Evolutionary conservation across 352 stramenopile genomes (phyloP).

Genomic region (Pythium utonaiense): DNA sequence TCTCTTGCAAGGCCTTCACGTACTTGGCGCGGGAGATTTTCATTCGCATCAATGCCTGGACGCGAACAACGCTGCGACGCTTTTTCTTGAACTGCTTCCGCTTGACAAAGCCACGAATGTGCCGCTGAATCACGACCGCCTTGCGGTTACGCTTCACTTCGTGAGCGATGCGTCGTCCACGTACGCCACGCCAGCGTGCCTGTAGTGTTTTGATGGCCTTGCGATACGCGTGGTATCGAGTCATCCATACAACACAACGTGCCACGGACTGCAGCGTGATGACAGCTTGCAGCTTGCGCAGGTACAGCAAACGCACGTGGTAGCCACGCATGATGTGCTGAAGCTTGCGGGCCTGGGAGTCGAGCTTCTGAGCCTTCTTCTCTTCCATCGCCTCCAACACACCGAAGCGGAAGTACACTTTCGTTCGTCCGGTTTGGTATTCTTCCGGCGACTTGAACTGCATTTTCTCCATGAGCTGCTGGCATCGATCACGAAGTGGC

Average conservation of each 20-base stretch:
- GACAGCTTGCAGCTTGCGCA: conserved; percentile 66
- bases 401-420: conserved; percentile 81
- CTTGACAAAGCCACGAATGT: conserved; percentile 59
- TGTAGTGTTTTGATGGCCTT: conserved; percentile 60
- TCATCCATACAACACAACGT: conserved; percentile 77
- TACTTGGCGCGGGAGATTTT: conserved; percentile 79
- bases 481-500: conserved; percentile 39
- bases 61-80: conserved; percentile 16
- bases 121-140: conserved; percentile 62
- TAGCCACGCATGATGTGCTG: conserved; percentile 78
- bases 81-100: conserved; percentile 29
- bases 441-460: conserved; percentile 60
- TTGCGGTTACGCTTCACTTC: conserved; percentile 55
- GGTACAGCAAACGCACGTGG: conserved; percentile 48
- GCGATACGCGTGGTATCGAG: conserved; percentile 59
- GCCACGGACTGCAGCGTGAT: conserved; percentile 82
- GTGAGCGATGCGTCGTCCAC: conserved; percentile 46
- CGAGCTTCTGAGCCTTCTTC: conserved; percentile 49
- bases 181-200: conserved; percentile 73
- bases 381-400: conserved; percentile 80
- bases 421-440: conserved; percentile 71
- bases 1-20: conserved; percentile 63
- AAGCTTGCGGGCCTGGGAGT: conserved; percentile 55
- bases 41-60: conserved; percentile 77
- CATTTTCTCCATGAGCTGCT: conserved; percentile 61